A percentile compares a stretch with the other conserved stretches of the same genome.
These are phyloP conservation scores for Irpex lacteus DNA, from an alignment of 1,284 basidiomycete genomes.

Conservation along the genomic window DNA sequence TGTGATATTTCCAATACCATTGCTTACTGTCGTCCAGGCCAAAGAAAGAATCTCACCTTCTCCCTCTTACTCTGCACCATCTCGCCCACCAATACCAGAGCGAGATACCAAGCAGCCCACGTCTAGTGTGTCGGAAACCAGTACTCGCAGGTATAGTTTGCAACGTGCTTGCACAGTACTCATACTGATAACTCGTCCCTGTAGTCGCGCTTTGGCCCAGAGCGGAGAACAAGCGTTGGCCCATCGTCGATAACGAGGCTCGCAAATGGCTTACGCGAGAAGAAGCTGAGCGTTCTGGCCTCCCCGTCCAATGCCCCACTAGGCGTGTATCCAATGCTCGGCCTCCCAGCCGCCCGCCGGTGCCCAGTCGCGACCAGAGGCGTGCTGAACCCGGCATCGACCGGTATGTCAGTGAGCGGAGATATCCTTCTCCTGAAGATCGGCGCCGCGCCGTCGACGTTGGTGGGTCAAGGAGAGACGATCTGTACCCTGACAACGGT, in stretches of 20 bases:
- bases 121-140: background rate
- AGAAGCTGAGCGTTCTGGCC: constrained; percentile 1
- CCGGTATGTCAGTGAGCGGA: background rate
- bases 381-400: background rate
- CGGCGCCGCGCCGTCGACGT: background rate
- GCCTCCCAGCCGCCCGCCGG: background rate
- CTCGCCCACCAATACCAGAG: background rate
- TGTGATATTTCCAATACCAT: background rate
- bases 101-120: background rate
- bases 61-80: background rate
- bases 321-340: background rate
- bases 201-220: background rate
- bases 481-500: background rate
- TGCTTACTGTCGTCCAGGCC: background rate
- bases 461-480: background rate
- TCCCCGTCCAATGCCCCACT: background rate
- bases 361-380: background rate
- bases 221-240: background rate
- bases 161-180: background rate
- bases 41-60: background rate
- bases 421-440: background rate
- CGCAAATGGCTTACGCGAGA: constrained; percentile 1
- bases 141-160: background rate
- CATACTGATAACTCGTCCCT: background rate
- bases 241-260: background rate